A percentile compares a stretch with the other conserved stretches of the same genome.
Conservation (phyloP, 352 stramenopile genomes). For the Elongisporangium undulatum region DNA sequence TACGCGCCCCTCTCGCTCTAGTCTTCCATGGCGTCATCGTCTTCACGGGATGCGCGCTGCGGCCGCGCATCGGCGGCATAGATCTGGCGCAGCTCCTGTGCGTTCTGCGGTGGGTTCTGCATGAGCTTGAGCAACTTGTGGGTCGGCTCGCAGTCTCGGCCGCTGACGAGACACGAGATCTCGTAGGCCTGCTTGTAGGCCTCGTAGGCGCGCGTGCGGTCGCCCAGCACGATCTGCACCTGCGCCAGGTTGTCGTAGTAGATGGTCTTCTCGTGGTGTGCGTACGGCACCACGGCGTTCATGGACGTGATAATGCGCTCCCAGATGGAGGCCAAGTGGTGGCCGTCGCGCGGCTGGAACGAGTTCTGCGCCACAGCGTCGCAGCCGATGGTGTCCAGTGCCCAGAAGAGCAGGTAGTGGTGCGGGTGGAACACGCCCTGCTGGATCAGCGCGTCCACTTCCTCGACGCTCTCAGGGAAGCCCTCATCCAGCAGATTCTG, state of each 20-base stretch:
- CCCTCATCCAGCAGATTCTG: slow-evolving; percentile 48
- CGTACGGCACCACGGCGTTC: slow-evolving; percentile 60
- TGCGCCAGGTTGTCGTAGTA: slow-evolving; percentile 85
- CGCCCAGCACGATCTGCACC: slow-evolving; percentile 56
- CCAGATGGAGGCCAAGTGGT: slow-evolving; percentile 45
- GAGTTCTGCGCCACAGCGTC: slow-evolving; percentile 33
- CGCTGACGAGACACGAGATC: slow-evolving; percentile 56
- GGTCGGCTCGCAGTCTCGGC: slow-evolving; percentile 53
- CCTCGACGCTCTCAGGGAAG: slow-evolving; percentile 55
- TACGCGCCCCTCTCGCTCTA: neutral
- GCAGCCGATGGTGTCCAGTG: slow-evolving; percentile 63
- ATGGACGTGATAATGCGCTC: slow-evolving; percentile 62
- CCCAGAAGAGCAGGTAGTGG: slow-evolving; percentile 80
- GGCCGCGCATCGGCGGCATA: slow-evolving; percentile 47
- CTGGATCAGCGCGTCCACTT: slow-evolving; percentile 44
- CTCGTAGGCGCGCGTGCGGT: slow-evolving; percentile 37
- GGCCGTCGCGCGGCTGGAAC: slow-evolving; percentile 26
- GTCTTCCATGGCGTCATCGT: slow-evolving; percentile 21
- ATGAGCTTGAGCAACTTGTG: slow-evolving; percentile 53
- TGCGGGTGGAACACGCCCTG: slow-evolving; percentile 47
- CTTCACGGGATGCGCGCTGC: slow-evolving; percentile 20
- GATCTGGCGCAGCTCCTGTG: slow-evolving; percentile 50
- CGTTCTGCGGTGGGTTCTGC: slow-evolving; percentile 56
- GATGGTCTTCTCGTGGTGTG: slow-evolving; percentile 79
- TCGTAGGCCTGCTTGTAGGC: slow-evolving; percentile 57